Evolutionary conservation across 176 grass and related monocot species (phyloP).

Genomic region (Carex scoparia): DNA sequence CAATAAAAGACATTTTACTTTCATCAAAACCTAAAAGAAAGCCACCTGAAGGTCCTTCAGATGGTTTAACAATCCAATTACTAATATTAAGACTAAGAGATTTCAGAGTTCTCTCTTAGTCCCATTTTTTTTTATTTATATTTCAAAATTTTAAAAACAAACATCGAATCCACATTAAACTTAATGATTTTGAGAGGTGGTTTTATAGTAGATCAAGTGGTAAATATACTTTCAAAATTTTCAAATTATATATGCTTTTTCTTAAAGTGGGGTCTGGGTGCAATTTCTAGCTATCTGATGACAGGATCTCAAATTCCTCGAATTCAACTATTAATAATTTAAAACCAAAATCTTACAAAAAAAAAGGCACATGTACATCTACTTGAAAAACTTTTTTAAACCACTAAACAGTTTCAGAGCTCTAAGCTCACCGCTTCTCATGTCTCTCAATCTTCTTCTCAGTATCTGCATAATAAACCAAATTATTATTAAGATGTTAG

Average conservation of each 20-base stretch:
- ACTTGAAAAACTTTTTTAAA: constrained; percentile 75
- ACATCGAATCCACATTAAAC: not conserved
- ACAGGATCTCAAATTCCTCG: not conserved
- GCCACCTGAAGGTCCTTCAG: too few species aligned
- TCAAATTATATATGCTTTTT: not conserved
- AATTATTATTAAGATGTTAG: not conserved
- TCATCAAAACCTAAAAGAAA: too few species aligned
- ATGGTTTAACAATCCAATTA: too few species aligned
- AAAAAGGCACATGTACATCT: not conserved
- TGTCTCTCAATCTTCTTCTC: constrained; percentile 80
- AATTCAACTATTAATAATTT: not conserved
- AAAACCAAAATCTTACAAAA: not conserved
- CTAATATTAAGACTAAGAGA: too few species aligned
- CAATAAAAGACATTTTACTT: too few species aligned
- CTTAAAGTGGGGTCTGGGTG: not conserved
- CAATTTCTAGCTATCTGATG: not conserved
- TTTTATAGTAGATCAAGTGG: too few species aligned
- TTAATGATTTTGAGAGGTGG: not conserved
- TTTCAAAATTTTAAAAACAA: not conserved
- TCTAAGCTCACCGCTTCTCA: constrained; percentile 81
- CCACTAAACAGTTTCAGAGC: constrained; percentile 86
- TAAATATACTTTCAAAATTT: not conserved
- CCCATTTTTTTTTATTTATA: not conserved
- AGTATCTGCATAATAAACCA: constrained; percentile 50
- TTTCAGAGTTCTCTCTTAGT: too few species aligned